Conservation (phyloP, 768 basidiomycete genomes). For the Phylloporus arenicola region DNA sequence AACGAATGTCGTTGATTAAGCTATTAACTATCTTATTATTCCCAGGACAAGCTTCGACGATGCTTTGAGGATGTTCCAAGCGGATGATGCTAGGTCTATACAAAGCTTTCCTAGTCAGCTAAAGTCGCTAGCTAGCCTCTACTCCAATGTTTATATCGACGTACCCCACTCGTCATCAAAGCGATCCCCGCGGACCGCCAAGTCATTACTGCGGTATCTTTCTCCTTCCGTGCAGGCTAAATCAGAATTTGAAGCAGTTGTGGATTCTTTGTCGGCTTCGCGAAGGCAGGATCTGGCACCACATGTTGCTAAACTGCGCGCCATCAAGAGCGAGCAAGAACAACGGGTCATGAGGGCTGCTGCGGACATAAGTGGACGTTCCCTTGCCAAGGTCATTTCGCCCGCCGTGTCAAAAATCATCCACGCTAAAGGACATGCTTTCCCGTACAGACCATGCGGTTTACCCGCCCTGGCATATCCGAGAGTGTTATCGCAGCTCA, state of each 20-base stretch:
- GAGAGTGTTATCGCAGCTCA: constrained; percentile 69
- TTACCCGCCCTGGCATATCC: constrained; percentile 49
- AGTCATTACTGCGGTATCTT: constrained; percentile 53
- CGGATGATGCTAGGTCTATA: constrained; percentile 66
- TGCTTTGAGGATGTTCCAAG: constrained; percentile 62
- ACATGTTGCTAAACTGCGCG: constrained; percentile 64
- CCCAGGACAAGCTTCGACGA: constrained; percentile 63
- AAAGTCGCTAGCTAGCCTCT: constrained; percentile 45
- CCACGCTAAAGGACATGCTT: background rate
- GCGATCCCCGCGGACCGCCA: constrained; percentile 39
- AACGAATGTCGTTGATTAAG: background rate
- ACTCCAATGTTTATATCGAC: constrained; percentile 51
- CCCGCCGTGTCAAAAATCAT: background rate
- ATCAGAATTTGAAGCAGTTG: constrained; percentile 49
- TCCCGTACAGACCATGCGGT: constrained; percentile 70
- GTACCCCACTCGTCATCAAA: constrained; percentile 36
- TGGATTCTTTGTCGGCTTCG: constrained; percentile 48
- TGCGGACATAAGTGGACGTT: constrained; percentile 81
- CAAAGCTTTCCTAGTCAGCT: constrained; percentile 53
- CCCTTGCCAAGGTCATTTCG: constrained; percentile 69
- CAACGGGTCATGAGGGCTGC: constrained; percentile 74
- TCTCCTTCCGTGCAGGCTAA: constrained; percentile 20
- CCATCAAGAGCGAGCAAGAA: constrained; percentile 78
- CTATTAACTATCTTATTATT: constrained; percentile 2
- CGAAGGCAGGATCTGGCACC: constrained; percentile 52